Evolutionary conservation across 2,329 filamentous ascomycete species (phyloP), one percentile per base, ranked within the genome.

Genomic region (Alternaria incomplexa): DNA sequence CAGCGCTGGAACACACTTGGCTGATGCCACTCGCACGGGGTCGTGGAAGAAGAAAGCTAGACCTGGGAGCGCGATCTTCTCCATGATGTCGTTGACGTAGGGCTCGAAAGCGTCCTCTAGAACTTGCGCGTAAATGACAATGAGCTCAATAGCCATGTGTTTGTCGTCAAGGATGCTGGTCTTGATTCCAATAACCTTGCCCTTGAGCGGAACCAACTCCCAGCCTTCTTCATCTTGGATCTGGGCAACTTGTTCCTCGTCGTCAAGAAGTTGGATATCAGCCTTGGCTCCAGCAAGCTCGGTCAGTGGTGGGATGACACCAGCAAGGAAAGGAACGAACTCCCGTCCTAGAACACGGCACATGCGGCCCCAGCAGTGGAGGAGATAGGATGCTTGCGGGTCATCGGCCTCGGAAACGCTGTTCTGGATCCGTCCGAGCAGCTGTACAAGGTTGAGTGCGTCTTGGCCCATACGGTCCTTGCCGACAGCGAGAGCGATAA

Each of bases 331-430:
- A 15, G 94, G 94, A 12, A 98, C 85, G 81, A 99, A 99, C 73
- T 97, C 94, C 51, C 88, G 84, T 20, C 92, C 93, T 66, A 99
- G 87, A 28, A 99, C 95, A 69, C 96, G 91, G 82, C 95, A 98
- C 96, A 99, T 99, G 52, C 96, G 90, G 56, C 96, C 96, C 96
- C 96, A 99, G 83, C 96, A 99, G 85, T 99, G 96, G 82, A 99
- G 92, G 36, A 99, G 87, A 79, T 99, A 99, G 74, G 97, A 95
- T 15, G 93, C 92, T 81, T 99, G 96, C 43, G 96, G 96, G 77
- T 99, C 96, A 73, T 99, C 96, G 1, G 93, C 83, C 73, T 99
- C 96, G 5, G 90, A 91, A 65, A 98, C 96, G 67, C 70, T 79
- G 76, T 83, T 86, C 80, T 99, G 96, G 60, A 98, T 97, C 65